Percentiles rank a stretch among this genome's conserved stretches.
Conservation (phyloP, 2,329 filamentous ascomycete species). For the Phaeosphaeria sp. region DNA sequence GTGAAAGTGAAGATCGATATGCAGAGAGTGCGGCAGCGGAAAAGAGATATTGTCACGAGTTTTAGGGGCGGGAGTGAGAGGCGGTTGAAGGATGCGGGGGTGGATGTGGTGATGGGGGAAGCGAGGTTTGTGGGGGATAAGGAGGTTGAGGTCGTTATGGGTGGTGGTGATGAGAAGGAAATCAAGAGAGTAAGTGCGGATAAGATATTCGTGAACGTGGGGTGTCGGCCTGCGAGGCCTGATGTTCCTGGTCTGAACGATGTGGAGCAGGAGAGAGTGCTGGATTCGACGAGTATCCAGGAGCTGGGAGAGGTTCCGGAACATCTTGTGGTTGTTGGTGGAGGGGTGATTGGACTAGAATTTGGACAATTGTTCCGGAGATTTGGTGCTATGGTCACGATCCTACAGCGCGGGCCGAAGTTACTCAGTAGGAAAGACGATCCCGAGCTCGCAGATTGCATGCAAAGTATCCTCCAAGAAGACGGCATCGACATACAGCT, state of each 20-base stretch:
- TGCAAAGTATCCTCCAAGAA: conserved; percentile 54
- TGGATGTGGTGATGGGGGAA: conserved; percentile 56
- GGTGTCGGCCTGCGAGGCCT: conserved; percentile 53
- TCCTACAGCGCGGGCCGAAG: conserved; percentile 54
- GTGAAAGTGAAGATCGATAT: conserved; percentile 58
- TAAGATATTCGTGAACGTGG: conserved; percentile 57
- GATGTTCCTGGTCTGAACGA: conserved; percentile 48
- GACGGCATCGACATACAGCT: conserved; percentile 57
- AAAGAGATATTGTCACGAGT: conserved; percentile 60
- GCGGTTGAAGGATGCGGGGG: conserved; percentile 49
- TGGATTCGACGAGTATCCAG: conserved; percentile 59
- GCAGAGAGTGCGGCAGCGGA: conserved; percentile 58
- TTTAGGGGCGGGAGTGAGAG: conserved; percentile 58
- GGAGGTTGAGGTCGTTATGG: conserved; percentile 32
- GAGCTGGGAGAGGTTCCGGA: conserved; percentile 56
- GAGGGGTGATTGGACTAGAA: conserved; percentile 62
- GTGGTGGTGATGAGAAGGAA: conserved; percentile 37
- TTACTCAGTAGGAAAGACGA: conserved; percentile 56
- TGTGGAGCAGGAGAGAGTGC: conserved; percentile 43
- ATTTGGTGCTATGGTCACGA: conserved; percentile 58
- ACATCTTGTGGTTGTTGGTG: conserved; percentile 61
- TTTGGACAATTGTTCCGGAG: conserved; percentile 62
- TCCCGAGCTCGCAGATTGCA: conserved; percentile 53
- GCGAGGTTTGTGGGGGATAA: conserved; percentile 54
- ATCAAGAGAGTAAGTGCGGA: conserved; percentile 45